These are phyloP conservation scores for Cajanus cajan DNA, from an alignment of 306 rosid genomes.

Conservation along the genomic window DNA sequence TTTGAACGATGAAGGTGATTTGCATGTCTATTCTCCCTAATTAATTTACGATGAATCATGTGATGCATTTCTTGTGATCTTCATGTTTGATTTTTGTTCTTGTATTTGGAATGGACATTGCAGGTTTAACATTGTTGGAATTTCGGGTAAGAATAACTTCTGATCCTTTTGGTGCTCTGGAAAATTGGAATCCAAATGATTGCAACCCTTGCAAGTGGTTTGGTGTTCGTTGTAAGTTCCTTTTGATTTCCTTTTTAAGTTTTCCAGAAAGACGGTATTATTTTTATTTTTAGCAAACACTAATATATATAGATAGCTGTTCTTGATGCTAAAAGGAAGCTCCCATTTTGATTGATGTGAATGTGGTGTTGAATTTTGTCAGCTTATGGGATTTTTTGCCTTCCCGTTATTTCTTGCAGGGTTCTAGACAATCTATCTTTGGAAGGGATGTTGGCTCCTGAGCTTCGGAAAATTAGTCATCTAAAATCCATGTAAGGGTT, in stretches of 20 bases:
- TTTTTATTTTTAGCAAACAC: neutral
- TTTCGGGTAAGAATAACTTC: slow-evolving; percentile 54
- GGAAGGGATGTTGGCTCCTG: slow-evolving; percentile 83
- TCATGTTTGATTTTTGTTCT: slow-evolving; percentile 1
- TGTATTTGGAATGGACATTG: slow-evolving; percentile 37
- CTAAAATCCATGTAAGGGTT: slow-evolving; percentile 74
- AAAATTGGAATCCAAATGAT: slow-evolving; percentile 71
- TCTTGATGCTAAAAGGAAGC: neutral
- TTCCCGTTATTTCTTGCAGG: slow-evolving; percentile 47
- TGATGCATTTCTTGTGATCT: slow-evolving; percentile 19
- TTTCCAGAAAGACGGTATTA: neutral
- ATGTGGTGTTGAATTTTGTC: neutral
- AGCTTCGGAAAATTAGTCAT: slow-evolving; percentile 68
- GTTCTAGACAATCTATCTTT: slow-evolving; percentile 57
- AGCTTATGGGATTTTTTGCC: slow-evolving; percentile 25
- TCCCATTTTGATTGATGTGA: neutral
- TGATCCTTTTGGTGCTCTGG: slow-evolving; percentile 68
- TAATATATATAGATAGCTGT: neutral
- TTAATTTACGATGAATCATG: neutral
- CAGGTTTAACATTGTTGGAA: slow-evolving; percentile 69
- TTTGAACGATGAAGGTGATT: slow-evolving; percentile 77
- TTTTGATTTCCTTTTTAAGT: neutral
- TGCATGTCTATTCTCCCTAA: neutral
- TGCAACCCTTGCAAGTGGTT: slow-evolving; percentile 70
- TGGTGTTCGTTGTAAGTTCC: slow-evolving; percentile 75